Percentiles rank a stretch among this genome's conserved stretches.
Conservation (phyloP, 164 flowering plant genomes). For the Vitis amurensis region DNA sequence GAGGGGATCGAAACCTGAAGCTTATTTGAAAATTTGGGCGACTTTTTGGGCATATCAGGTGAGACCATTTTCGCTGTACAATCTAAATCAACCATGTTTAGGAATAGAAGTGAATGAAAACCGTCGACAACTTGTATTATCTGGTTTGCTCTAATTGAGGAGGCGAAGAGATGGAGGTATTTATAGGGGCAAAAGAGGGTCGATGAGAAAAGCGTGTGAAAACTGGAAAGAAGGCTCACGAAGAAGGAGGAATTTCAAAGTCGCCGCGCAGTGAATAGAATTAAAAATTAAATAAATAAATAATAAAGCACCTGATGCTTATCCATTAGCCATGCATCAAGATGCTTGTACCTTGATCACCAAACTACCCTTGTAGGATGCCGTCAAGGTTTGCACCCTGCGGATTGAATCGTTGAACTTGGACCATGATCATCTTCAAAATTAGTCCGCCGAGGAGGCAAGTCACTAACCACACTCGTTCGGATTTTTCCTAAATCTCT, state of each 20-base stretch:
- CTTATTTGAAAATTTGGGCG: constrained; percentile 34
- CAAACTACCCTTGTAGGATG: constrained; percentile 1
- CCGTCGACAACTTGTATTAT: no score
- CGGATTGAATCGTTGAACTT: constrained; percentile 1
- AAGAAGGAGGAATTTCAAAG: constrained; percentile 26
- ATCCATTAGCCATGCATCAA: constrained; percentile 19
- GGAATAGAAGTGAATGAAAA: not conserved
- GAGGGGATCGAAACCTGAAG: constrained; percentile 34
- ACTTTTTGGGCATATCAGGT: constrained; percentile 31
- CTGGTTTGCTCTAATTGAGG: constrained; percentile 4
- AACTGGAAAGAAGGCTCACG: not conserved
- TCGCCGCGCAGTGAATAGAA: constrained; percentile 19
- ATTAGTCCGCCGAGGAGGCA: not conserved
- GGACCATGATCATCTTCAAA: constrained; percentile 1
- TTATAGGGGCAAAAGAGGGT: constrained; percentile 17
- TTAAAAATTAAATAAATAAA: not conserved
- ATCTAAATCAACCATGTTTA: constrained; percentile 57
- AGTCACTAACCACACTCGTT: no score
- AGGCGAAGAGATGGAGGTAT: constrained; percentile 13
- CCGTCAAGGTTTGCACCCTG: not conserved
- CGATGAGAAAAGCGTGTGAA: constrained; percentile 38
- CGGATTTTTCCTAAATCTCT: not conserved
- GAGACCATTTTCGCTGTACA: constrained; percentile 46
- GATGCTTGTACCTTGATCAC: not conserved
- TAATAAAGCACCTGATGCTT: constrained; percentile 25